A percentile compares a stretch with the other conserved stretches of the same genome.
These are phyloP conservation scores for Thielaviopsis euricoi DNA, from an alignment of 2,329 filamentous ascomycete genomes.

Conservation along the genomic window DNA sequence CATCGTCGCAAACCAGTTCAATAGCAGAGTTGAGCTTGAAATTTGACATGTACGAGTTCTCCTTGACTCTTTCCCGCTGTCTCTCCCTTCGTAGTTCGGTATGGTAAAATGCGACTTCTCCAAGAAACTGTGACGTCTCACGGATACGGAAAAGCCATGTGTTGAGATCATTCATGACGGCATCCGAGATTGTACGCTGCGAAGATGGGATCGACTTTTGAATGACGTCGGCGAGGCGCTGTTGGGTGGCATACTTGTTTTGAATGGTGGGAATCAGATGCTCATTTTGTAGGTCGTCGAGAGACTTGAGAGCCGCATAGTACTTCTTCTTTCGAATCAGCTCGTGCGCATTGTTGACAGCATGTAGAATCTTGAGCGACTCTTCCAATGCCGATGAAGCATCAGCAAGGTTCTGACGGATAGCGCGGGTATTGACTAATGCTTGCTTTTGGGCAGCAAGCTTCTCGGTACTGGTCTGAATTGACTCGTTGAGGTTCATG, in stretches of 20 bases:
- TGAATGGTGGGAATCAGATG: slow-evolving; percentile 59
- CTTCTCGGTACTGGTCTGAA: slow-evolving; percentile 87
- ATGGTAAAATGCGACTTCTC: slow-evolving; percentile 92
- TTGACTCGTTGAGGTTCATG: slow-evolving; percentile 79
- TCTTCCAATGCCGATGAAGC: slow-evolving; percentile 76
- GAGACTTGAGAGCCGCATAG: slow-evolving; percentile 80
- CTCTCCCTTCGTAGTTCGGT: slow-evolving; percentile 73
- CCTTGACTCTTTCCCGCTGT: slow-evolving; percentile 67
- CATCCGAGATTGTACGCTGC: slow-evolving; percentile 83
- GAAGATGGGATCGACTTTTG: slow-evolving; percentile 89
- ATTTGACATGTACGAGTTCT: slow-evolving; percentile 55
- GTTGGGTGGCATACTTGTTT: slow-evolving; percentile 79
- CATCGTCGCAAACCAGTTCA: slow-evolving; percentile 87
- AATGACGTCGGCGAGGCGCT: slow-evolving; percentile 88
- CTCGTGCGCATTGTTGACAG: slow-evolving; percentile 89
- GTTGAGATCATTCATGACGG: slow-evolving; percentile 92
- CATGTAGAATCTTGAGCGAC: slow-evolving; percentile 77
- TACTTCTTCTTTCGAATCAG: slow-evolving; percentile 85
- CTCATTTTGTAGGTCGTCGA: slow-evolving; percentile 93
- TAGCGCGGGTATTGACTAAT: slow-evolving; percentile 77
- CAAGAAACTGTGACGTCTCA: slow-evolving; percentile 88
- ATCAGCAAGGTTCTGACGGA: slow-evolving; percentile 91
- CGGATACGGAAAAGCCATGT: slow-evolving; percentile 92
- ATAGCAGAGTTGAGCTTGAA: slow-evolving; percentile 94
- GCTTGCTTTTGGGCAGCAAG: slow-evolving; percentile 88